Evolutionary conservation across 495 filamentous ascomycete genomes (phyloP), one percentile per base, ranked within the genome.

Genomic region (Daldinia loculata): DNA sequence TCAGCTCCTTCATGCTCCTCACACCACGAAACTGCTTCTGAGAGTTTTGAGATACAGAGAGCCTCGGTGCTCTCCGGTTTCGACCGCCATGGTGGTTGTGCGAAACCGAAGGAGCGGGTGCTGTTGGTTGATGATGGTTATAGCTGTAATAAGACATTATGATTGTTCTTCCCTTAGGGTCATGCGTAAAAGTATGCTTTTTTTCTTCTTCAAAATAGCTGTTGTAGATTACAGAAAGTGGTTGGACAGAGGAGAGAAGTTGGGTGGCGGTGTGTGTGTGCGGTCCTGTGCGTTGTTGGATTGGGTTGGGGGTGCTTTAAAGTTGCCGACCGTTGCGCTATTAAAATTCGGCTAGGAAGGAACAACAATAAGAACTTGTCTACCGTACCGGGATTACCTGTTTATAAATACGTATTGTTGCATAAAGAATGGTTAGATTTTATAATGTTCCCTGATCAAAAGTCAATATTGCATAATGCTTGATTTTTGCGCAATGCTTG

Each of bases 1-100:
- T 91, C 60, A 94, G 81, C 79, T 98, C 96, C 80, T 95, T 93
- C 87, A 93, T 93, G 74, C 89, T 94, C 76, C 92, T 86, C 32
- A 92, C 88, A 58, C 88, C 90, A 58, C 91, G 91, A 79, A 92
- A 93, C 79, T 95, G 93, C 80, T 93, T 90, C 75, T 96, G 92
- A 39, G 90, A 83, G 80, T 94, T 92, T 71, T 94, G 92, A 56
- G 91, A 86, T 52, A 91, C 87, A 55, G 90, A 88, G 71, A 95
- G 84, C 76, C 94, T 88, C 63, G 95, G 93, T 56, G 90, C 93
- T 80, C 95, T 89, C 75, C 96, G 91, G 74, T 93, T 93, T 69
- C 94, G 92, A 67, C 92, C 89, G 78, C 89, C 90, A 82, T 96
- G 92, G 80, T 95, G 91, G 78, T 86, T 89, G 79, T 91, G 88